Base-by-base conservation (phyloP, 2,329 filamentous ascomycete species). In the Penicillium freii region DNA sequence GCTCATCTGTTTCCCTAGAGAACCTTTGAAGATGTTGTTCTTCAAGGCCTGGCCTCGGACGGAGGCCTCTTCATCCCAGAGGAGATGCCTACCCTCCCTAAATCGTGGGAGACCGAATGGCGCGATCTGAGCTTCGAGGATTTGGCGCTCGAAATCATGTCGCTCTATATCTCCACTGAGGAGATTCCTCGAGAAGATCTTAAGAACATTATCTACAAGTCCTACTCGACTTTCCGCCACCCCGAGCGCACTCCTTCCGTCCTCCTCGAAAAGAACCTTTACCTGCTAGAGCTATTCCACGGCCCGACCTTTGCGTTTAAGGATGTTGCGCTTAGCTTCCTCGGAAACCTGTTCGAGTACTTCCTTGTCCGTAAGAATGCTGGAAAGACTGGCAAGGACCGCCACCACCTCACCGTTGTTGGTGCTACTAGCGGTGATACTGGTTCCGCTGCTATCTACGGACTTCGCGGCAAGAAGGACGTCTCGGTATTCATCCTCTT, bases 271-370 rank as follows among this genome's bases (percentile, higher is more conserved):
- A 81, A 84, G 65, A 89, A 93, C 72, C 80, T 97, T 42, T 87
- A 96, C 72, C 81, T 97, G 55, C 84, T 99, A 34, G 94, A 99
- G 76, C 84, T 99, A 43, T 99, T 97, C 82, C 93, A 97, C 73
- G 94, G 94, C 1, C 94, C 92, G 5, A 97, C 89, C 0, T 97
- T 92, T 73, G 89, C 93, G 2, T 97, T 97, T 81, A 96, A 97
- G 78, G 93, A 97, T 58, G 90, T 92, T 51, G 92, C 92, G 17
- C 80, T 97, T 61, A 93, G 97, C 68, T 94, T 97, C 71, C 79
- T 99, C 2, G 94, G 94, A n/a, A 97, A 99, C 70, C 81, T 99
- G 2, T 97, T 80, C 56, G 77, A 80, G 63, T 81, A 77, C 60
- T 76, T 80, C 59, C 69, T 81, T 5, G 70, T 76, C 5, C 73